Conservation (phyloP, 164 flowering plant species). For the Macadamia tetraphylla region DNA sequence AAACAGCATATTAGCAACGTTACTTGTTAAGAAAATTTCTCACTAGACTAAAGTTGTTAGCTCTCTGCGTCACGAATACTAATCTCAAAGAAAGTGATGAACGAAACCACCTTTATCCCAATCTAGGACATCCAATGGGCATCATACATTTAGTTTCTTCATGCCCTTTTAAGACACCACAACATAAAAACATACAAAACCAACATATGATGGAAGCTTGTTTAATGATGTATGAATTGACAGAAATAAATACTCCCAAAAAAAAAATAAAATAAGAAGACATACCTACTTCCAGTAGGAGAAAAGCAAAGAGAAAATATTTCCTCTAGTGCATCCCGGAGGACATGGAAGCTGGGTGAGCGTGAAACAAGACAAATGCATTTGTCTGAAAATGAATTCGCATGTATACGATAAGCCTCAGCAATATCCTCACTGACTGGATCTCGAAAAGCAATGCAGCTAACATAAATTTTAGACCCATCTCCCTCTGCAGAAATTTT, state of each 20-base stretch:
- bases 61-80: no score
- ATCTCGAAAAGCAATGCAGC: conserved; percentile 97
- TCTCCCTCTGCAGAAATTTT: conserved; percentile 82
- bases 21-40: no score
- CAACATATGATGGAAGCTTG: neutral
- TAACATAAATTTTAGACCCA: conserved; percentile 95
- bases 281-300: conserved; percentile 77
- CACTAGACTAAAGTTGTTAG: no score
- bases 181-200: neutral
- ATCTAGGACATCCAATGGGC: neutral
- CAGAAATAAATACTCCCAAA: neutral
- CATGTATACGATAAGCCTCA: conserved; percentile 80
- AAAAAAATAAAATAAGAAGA: neutral
- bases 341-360: conserved; percentile 70
- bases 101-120: no score
- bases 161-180: neutral
- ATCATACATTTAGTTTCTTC: neutral
- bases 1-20: no score
- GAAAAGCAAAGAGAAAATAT: conserved; percentile 82
- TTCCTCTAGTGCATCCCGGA: conserved; percentile 79
- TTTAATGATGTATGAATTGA: neutral
- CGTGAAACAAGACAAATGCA: conserved; percentile 96
- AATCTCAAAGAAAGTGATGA: no score
- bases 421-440: conserved; percentile 91
- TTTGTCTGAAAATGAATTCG: conserved; percentile 94